These are phyloP conservation scores for Endoconidiophora polonica DNA, from an alignment of 2,329 filamentous ascomycete species.

Conservation along the genomic window DNA sequence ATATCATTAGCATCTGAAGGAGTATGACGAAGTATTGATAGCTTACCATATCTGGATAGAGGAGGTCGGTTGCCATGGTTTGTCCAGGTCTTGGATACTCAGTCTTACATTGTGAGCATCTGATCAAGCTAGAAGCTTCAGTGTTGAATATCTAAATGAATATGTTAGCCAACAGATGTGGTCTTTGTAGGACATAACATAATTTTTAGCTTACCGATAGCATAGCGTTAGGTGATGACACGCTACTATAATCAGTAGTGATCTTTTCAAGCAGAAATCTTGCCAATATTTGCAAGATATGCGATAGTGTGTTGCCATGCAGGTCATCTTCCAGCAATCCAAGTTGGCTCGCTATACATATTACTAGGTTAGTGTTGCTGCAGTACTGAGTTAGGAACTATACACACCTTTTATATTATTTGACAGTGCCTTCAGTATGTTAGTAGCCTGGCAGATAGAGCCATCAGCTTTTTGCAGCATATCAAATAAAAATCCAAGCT, in stretches of 20 bases:
- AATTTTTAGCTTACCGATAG: slow-evolving; percentile 38
- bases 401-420: slow-evolving; percentile 54
- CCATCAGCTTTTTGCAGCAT: slow-evolving; percentile 95
- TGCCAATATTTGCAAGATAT: slow-evolving; percentile 65
- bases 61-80: slow-evolving; percentile 69
- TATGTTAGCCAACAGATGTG: background rate
- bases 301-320: slow-evolving; percentile 49
- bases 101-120: slow-evolving; percentile 73
- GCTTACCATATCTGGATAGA: slow-evolving; percentile 42
- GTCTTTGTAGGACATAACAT: background rate
- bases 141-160: slow-evolving; percentile 42
- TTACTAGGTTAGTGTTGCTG: background rate
- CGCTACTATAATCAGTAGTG: slow-evolving; percentile 50
- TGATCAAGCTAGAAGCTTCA: slow-evolving; percentile 54
- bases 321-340: slow-evolving; percentile 74
- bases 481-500: slow-evolving; percentile 88
- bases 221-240: slow-evolving; percentile 45
- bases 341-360: slow-evolving; percentile 35
- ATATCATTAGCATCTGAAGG: background rate
- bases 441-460: slow-evolving; percentile 89
- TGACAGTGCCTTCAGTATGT: slow-evolving; percentile 78
- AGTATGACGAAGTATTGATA: background rate
- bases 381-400: background rate
- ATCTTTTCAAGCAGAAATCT: slow-evolving; percentile 76
- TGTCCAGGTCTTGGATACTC: slow-evolving; percentile 68